A percentile compares a stretch with the other conserved stretches of the same genome.
Conservation (phyloP, 2,329 filamentous ascomycete species). For the Diaporthe sp. region DNA sequence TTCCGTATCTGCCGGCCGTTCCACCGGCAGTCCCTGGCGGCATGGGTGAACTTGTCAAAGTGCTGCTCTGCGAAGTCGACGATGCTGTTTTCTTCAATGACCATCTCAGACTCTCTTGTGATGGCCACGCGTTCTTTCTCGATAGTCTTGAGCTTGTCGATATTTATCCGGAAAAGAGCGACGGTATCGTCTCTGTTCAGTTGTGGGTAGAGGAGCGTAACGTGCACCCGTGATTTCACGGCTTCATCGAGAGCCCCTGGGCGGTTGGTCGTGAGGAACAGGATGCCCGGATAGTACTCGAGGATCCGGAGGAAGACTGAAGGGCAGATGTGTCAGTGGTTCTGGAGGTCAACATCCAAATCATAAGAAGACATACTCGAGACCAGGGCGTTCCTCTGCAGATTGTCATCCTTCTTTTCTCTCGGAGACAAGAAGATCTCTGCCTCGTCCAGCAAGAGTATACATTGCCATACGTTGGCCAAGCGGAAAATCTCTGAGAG, state of each 20-base stretch:
- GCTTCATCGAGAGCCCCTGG: conserved; percentile 47
- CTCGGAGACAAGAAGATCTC: conserved; percentile 56
- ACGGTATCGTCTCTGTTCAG: conserved; percentile 33
- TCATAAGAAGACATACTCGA: conserved; percentile 38
- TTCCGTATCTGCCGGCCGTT: conserved; percentile 53
- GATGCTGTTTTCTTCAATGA: conserved; percentile 12
- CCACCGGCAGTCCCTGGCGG: conserved; percentile 44
- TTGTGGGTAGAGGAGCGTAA: conserved; percentile 49
- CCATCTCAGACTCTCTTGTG: conserved; percentile 37
- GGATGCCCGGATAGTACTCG: conserved; percentile 51
- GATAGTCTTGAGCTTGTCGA: background rate
- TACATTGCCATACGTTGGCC: conserved; percentile 54
- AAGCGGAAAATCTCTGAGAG: conserved; percentile 48
- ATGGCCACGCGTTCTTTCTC: background rate
- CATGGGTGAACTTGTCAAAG: background rate
- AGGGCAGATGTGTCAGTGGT: too few relatives aligned
- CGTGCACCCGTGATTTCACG: conserved; percentile 47
- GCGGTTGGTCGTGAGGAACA: conserved; percentile 54
- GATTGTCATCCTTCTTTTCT: conserved; percentile 42
- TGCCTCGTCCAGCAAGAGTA: conserved; percentile 56
- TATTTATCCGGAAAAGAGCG: conserved; percentile 36
- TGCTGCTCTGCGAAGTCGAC: conserved; percentile 10
- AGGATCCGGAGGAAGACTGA: conserved; percentile 26
- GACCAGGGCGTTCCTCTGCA: conserved; percentile 50
- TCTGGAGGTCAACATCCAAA: background rate